Evolutionary conservation across 495 filamentous ascomycete species (phyloP).

Genomic region (Oidiodendron maius): DNA sequence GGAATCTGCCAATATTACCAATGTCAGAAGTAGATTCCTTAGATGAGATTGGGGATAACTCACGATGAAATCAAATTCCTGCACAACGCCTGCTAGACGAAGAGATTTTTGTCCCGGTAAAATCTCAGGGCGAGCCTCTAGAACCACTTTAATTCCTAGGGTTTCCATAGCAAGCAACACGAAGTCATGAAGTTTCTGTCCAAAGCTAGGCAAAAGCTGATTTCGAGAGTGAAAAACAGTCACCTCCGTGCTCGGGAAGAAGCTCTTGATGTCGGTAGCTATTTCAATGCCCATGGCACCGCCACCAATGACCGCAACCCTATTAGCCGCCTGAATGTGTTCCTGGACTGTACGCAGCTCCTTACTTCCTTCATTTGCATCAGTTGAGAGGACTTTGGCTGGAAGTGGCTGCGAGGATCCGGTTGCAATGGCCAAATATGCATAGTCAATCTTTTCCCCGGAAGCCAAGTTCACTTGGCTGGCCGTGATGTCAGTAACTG

Average conservation of each 20-base stretch:
- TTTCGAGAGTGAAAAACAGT: conserved; percentile 51
- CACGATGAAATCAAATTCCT: conserved; percentile 36
- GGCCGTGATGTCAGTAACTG: conserved; percentile 22
- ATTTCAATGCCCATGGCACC: conserved; percentile 58
- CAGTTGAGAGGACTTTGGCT: conserved; percentile 39
- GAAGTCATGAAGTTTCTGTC: conserved; percentile 38
- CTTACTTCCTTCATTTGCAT: conserved; percentile 36
- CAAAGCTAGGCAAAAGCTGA: conserved; percentile 47
- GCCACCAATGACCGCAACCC: conserved; percentile 52
- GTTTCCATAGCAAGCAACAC: conserved; percentile 31
- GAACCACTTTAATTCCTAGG: conserved; percentile 35
- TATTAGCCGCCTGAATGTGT: conserved; percentile 31
- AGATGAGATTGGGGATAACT: conserved; percentile 8
- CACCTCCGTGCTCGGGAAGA: conserved; percentile 52
- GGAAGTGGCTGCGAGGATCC: conserved; percentile 49
- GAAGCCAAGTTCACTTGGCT: conserved; percentile 17
- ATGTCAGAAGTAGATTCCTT: too few relatives aligned
- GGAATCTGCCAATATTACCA: conserved; percentile 31
- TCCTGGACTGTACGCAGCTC: conserved; percentile 35
- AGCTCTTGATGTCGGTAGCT: conserved; percentile 52
- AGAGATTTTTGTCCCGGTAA: conserved; percentile 14
- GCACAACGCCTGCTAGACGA: conserved; percentile 25
- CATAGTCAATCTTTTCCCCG: conserved; percentile 39
- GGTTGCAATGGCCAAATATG: conserved; percentile 50
- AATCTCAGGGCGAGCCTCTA: conserved; percentile 30